Conservation (phyloP, 805 yeast species). For the Henningerozyma blattae region DNA sequence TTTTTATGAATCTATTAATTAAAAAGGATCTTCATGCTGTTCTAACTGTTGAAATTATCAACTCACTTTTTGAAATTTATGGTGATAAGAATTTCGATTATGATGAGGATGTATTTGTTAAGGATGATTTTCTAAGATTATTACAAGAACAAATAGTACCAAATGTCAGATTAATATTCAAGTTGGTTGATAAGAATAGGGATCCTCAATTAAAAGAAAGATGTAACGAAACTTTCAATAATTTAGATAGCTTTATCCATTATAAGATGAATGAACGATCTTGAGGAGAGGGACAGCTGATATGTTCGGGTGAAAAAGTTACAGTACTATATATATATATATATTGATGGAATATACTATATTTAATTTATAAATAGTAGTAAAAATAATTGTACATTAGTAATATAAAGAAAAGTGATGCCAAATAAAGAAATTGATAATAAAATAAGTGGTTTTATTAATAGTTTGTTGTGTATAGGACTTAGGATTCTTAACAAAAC, state of each 20-base stretch:
- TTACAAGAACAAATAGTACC: conserved; percentile 33
- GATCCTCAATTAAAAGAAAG: conserved; percentile 42
- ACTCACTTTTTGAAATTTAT: conserved; percentile 64
- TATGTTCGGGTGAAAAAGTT: background rate
- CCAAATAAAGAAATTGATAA: too few relatives aligned
- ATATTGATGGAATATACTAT: too few relatives aligned
- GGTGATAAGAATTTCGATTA: conserved; percentile 60
- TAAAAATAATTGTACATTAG: too few relatives aligned
- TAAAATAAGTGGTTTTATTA: too few relatives aligned
- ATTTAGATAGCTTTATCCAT: conserved; percentile 62
- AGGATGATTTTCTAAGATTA: conserved; percentile 32
- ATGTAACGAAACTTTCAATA: conserved; percentile 55
- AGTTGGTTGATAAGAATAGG: conserved; percentile 55
- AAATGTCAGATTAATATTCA: conserved; percentile 40
- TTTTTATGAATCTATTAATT: conserved; percentile 27
- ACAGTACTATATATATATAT: background rate
- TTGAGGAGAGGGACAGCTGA: too few relatives aligned
- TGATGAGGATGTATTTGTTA: conserved; percentile 56
- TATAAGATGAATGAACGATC: conserved; percentile 47
- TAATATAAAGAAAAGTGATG: too few relatives aligned
- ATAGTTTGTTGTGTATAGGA: too few relatives aligned
- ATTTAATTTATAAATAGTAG: too few relatives aligned
- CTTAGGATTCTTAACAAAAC: too few relatives aligned
- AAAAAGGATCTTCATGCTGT: conserved; percentile 21
- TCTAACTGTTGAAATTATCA: conserved; percentile 46